These are phyloP conservation scores for Penicillium sp. DNA, from an alignment of 2,329 filamentous ascomycete species.

Conservation along the genomic window DNA sequence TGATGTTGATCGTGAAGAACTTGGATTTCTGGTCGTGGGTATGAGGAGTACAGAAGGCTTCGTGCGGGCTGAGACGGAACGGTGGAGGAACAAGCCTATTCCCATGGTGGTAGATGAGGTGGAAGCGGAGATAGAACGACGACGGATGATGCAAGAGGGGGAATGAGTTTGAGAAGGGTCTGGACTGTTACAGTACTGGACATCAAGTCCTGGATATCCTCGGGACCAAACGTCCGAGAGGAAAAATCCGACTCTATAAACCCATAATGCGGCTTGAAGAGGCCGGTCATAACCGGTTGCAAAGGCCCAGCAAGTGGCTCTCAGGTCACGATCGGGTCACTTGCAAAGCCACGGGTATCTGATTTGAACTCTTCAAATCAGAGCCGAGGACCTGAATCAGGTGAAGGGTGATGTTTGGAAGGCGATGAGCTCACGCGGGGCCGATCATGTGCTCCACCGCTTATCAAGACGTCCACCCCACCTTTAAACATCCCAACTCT, in stretches of 20 bases:
- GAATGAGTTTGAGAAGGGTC: slow-evolving; percentile 29
- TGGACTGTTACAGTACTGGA: neutral
- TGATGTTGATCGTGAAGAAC: slow-evolving; percentile 88
- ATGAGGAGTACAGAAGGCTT: slow-evolving; percentile 76
- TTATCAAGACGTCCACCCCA: slow-evolving; percentile 20
- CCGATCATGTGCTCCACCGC: slow-evolving; percentile 31
- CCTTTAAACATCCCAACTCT: neutral
- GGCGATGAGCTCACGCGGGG: slow-evolving; percentile 23
- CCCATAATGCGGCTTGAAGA: neutral
- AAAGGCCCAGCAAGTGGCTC: neutral
- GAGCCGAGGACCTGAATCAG: neutral
- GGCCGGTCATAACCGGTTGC: neutral
- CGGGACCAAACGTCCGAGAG: neutral
- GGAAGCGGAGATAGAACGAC: slow-evolving; percentile 59
- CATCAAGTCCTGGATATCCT: neutral
- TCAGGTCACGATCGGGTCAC: neutral
- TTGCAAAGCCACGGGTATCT: neutral
- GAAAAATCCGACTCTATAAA: neutral
- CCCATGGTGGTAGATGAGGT: slow-evolving; percentile 60
- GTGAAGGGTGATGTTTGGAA: slow-evolving; percentile 1
- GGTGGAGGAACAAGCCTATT: slow-evolving; percentile 54
- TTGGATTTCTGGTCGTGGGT: slow-evolving; percentile 87
- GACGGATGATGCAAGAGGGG: slow-evolving; percentile 43
- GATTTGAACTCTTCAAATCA: neutral
- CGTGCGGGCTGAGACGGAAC: slow-evolving; percentile 58